These are phyloP conservation scores for Populus hybrid DNA, from an alignment of 441 rosid genomes.

Conservation along the genomic window DNA sequence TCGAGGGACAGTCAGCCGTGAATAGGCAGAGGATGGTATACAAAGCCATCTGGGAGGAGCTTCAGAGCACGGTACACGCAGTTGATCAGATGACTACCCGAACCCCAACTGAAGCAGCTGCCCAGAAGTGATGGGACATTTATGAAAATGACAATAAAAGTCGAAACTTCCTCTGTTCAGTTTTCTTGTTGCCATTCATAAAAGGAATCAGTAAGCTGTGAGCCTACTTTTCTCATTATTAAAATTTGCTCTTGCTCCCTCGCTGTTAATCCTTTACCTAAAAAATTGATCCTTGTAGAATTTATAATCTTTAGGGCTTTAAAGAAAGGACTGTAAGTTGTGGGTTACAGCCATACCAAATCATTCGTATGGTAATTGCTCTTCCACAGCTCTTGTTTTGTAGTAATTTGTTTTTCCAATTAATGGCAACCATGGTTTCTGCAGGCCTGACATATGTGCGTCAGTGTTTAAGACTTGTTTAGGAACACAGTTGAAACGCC, in stretches of 20 bases:
- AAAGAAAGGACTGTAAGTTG: too few species aligned
- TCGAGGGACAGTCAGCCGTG: constrained; percentile 85
- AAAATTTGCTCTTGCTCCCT: not conserved
- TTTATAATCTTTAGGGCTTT: too few species aligned
- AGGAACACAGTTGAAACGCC: too few species aligned
- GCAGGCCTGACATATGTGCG: too few species aligned
- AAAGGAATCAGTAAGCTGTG: not conserved
- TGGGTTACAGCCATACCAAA: too few species aligned
- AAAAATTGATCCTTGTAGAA: too few species aligned
- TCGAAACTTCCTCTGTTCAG: not conserved
- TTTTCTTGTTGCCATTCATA: not conserved
- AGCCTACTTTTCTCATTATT: not conserved
- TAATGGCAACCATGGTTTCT: too few species aligned
- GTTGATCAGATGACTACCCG: constrained; percentile 93
- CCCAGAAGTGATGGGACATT: constrained; percentile 28
- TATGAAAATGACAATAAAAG: not conserved
- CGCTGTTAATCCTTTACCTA: too few species aligned
- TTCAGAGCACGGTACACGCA: constrained; percentile 88
- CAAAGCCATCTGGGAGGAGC: constrained; percentile 98
- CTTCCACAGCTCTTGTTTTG: too few species aligned
- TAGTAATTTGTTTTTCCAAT: too few species aligned
- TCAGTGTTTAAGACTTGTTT: too few species aligned
- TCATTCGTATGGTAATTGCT: too few species aligned
- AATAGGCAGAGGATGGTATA: constrained; percentile 98
- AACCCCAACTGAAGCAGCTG: constrained; percentile 71